Evolutionary conservation across 140 eudicot species (phyloP), one percentile per base, ranked within the genome.

Genomic region (Ambrosia hybrid): DNA sequence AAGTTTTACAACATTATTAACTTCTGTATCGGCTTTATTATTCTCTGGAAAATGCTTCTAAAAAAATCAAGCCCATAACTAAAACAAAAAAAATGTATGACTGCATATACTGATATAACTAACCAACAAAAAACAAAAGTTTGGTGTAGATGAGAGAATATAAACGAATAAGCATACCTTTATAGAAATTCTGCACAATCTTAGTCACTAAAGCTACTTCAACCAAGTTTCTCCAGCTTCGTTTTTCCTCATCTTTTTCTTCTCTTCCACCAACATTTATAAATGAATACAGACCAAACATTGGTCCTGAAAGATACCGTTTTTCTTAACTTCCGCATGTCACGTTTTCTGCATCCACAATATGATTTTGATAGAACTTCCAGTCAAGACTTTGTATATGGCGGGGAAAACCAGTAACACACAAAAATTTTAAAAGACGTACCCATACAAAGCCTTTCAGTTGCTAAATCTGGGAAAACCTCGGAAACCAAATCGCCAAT

Each of bases 281-380:
- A 68, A 91, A 91, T 1, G 96, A 88, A 72, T 84, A 91, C 0
- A 96, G 66, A 26, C 97, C 94, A 71, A 82, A 88, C 88, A 91
- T 84, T 16, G 70, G 82, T 46, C 91, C 96, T 1, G 70, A 57
- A 30, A 86, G 91, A 85, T 74, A 85, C n/a, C 36, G 6, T 39
- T 37, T 74, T 58, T 67, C 79, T 45, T 86, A 83, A 68, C 79
- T 71, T 67, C 64, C 51, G 13, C 68, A 10, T 51, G 30, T 66
- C 65, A 91, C 97, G 37, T 59, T 71, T 8, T 79, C 80, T 0
- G 85, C 94, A 84, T 88, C 87, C 16, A 71, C 10, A 17, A 88
- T 86, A 59, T 76, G 82, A 51, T 84, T 80, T 12, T 9, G 70
- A 58, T 91, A 88, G 49, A 88, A 90, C 0, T 62, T 71, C n/a